phyloP scores from a whole-genome alignment of 1,284 basidiomycete species.

The Ganoderma lingzhi region DNA sequence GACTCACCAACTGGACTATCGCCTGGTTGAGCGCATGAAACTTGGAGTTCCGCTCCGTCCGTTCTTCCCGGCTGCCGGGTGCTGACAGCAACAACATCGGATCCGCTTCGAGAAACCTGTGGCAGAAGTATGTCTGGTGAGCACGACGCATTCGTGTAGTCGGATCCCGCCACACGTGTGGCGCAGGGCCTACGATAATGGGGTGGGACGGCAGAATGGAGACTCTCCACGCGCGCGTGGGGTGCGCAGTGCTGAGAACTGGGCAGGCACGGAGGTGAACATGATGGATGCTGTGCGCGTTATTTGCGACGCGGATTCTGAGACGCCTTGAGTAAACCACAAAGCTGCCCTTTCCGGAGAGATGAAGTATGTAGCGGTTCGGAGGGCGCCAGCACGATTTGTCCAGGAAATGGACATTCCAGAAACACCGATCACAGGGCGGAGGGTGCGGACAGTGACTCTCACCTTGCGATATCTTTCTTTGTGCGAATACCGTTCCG shows the following conservation, averaged over 20 bases:
- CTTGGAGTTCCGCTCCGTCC: conserved; percentile 76
- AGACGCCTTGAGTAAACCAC: conserved; percentile 2
- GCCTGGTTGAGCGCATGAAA: conserved; percentile 96
- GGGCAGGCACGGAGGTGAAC: neutral
- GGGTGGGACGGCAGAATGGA: conserved; percentile 11
- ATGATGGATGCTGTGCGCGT: conserved; percentile 13
- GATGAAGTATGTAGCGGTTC: neutral
- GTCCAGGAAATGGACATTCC: neutral
- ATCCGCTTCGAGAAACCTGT: conserved; percentile 95
- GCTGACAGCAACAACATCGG: conserved; percentile 85
- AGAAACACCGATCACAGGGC: neutral
- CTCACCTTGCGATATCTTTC: conserved; percentile 81
- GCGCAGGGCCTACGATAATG: neutral
- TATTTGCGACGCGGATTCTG: neutral
- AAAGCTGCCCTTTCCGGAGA: neutral
- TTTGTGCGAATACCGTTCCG: conserved; percentile 77
- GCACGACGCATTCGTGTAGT: conserved; percentile 16
- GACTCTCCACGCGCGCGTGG: conserved; percentile 7
- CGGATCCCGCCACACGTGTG: conserved; percentile 9
- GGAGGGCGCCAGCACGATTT: neutral
- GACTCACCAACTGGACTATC: conserved; percentile 88
- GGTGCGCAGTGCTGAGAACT: neutral
- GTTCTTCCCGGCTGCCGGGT: conserved; percentile 60
- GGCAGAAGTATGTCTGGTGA: conserved; percentile 14
- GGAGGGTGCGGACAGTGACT: conserved; percentile 1